Evolutionary conservation across 352 stramenopile species (phyloP), one percentile per base, ranked within the genome.

Genomic region (Phytophthora citrophthora): DNA sequence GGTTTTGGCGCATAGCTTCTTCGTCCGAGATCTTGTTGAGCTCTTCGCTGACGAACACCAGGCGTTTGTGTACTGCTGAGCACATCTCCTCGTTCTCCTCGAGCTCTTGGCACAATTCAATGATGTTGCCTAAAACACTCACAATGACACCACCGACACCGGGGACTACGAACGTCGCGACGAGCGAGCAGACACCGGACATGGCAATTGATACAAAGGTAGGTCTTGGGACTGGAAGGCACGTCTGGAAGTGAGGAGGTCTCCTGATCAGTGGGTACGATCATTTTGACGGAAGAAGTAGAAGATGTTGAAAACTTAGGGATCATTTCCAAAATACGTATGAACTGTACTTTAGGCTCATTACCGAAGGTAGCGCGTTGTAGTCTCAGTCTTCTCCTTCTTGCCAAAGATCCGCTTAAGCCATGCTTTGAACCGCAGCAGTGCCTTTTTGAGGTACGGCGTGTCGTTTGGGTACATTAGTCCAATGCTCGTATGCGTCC

Each of bases 61-160:
- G 39, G 0, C 64, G 64, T n/a, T 62, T 63, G 44, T 51, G 32
- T n/a, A 72, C 64, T 3, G 57, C 39, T 3, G 34, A 29, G 50
- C 57, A 67, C 56, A 72, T 72, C 13, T 51, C 57, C 45, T 72
- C 64, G 55, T 77, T 72, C 66, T 72, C 61, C 31, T 75, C 70
- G 20, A 72, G 62, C 52, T 74, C 51, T 29, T 69, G 61, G 34
- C 66, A 74, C 34, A 74, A 41, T 18, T 53, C 52, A 23, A 56
- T 34, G 23, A 74, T 64, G 48, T 61, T 65, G 48, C 27, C 43
- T 20, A 74, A 46, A 29, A 49, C 43, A 0, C 66, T 51, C 9
- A 62, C 61, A 49, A 74, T 74, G 48, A 65, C 46, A 11, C 61
- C 50, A 1, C 66, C 65, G 1, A 74, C 48, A 23, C 48, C 60